Conservation (phyloP, 305 asterid species). For the Ruellia speciosa region DNA sequence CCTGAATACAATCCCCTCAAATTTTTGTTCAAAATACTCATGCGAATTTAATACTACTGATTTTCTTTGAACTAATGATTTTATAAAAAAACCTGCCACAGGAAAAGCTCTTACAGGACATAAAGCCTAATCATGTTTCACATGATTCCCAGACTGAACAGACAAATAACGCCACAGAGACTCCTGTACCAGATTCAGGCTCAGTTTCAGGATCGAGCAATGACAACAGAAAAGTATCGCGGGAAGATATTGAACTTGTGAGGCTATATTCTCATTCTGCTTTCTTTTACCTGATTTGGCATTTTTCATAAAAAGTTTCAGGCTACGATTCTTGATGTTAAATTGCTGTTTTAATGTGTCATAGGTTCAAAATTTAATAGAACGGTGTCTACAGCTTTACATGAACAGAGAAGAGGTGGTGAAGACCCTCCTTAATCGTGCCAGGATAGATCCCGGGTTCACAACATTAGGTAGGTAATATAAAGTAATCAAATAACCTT, state of each 20-base stretch:
- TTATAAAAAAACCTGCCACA: conserved; percentile 10
- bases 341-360: not conserved
- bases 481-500: not conserved
- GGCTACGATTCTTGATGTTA: not conserved
- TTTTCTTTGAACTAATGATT: not conserved
- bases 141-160: conserved; percentile 1
- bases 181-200: conserved; percentile 5
- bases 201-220: conserved; percentile 1
- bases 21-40: too few relatives aligned
- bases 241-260: conserved; percentile 3
- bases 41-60: too few relatives aligned
- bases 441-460: conserved; percentile 96
- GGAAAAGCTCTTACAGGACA: conserved; percentile 3
- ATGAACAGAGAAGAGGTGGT: conserved; percentile 93
- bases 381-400: conserved; percentile 68
- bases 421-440: conserved; percentile 82
- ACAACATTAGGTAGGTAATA: conserved; percentile 1
- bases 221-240: not conserved
- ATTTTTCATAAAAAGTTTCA: not conserved
- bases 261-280: not conserved
- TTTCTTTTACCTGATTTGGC: not conserved
- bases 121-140: conserved; percentile 1
- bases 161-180: not conserved
- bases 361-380: conserved; percentile 5
- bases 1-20: too few relatives aligned